Conservation (phyloP, 495 filamentous ascomycete species). For the Penicillium coffeae region DNA sequence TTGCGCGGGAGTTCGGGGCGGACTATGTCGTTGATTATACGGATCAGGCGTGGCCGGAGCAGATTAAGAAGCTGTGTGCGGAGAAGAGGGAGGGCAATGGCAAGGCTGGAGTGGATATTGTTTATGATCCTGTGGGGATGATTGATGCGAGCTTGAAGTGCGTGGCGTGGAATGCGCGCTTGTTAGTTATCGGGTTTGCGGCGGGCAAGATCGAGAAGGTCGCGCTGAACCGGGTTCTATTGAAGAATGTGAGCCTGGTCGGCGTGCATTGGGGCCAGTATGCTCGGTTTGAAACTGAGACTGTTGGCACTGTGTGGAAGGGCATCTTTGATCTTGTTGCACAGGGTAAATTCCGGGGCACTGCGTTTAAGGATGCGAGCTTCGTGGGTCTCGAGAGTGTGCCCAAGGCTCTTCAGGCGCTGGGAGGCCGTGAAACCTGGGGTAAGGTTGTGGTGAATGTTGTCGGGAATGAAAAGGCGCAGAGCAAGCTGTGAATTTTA, state of each 20-base stretch:
- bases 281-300: slow-evolving; percentile 65
- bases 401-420: slow-evolving; percentile 66
- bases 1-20: slow-evolving; percentile 76
- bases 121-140: slow-evolving; percentile 86
- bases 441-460: slow-evolving; percentile 93
- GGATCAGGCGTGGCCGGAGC: slow-evolving; percentile 66
- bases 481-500: slow-evolving; percentile 33
- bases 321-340: slow-evolving; percentile 74
- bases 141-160: slow-evolving; percentile 83
- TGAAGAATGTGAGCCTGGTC: slow-evolving; percentile 91
- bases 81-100: slow-evolving; percentile 55
- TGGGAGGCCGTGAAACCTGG: slow-evolving; percentile 84
- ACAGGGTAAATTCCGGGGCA: slow-evolving; percentile 75
- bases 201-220: slow-evolving; percentile 88
- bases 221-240: slow-evolving; percentile 80
- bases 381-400: slow-evolving; percentile 81
- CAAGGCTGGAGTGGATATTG: slow-evolving; percentile 74
- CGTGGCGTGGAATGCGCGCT: slow-evolving; percentile 82
- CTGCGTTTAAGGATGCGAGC: slow-evolving; percentile 74
- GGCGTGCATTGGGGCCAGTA: slow-evolving; percentile 93
- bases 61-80: slow-evolving; percentile 64
- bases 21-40: slow-evolving; percentile 79
- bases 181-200: slow-evolving; percentile 88
- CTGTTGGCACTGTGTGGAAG: slow-evolving; percentile 70
- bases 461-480: slow-evolving; percentile 55